Percentiles rank a stretch among this genome's conserved stretches.
Conservation (phyloP, 495 filamentous ascomycete species). For the Penicillium tannophilum region DNA sequence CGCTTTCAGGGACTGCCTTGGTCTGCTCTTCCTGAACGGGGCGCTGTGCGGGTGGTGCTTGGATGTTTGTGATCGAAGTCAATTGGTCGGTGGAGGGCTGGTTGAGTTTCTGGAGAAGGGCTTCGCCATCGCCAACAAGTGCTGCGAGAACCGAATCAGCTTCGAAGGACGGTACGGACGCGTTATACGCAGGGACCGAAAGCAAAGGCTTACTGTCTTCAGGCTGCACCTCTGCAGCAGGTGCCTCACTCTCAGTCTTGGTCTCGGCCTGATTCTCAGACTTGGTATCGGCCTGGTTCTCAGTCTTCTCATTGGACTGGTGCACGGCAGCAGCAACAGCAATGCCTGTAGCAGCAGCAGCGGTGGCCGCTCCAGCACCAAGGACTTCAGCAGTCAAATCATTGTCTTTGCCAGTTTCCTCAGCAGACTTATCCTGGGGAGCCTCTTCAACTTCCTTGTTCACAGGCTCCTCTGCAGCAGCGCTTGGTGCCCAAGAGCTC, state of each 20-base stretch:
- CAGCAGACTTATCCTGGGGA: constrained; percentile 4
- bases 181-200: constrained; percentile 18
- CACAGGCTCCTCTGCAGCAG: constrained; percentile 6
- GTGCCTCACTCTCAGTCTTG: constrained; percentile 20
- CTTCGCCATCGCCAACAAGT: constrained; percentile 42
- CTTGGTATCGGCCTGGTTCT: constrained; percentile 17
- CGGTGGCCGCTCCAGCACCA: constrained; percentile 31
- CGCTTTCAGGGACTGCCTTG: constrained; percentile 15
- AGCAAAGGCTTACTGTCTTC: constrained; percentile 33
- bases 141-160: constrained; percentile 43
- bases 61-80: constrained; percentile 15
- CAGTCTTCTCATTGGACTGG: constrained; percentile 17
- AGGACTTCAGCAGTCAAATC: constrained; percentile 27
- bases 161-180: constrained; percentile 32
- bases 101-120: constrained; percentile 38
- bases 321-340: constrained; percentile 20
- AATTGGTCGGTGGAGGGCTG: constrained; percentile 38
- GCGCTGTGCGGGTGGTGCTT: constrained; percentile 14
- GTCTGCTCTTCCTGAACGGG: constrained; percentile 18
- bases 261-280: constrained; percentile 17
- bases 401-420: constrained; percentile 25
- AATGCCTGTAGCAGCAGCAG: constrained; percentile 26
- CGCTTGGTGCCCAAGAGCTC: background rate
- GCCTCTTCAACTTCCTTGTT: constrained; percentile 16
- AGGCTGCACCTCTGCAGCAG: constrained; percentile 22